phyloP scores from a whole-genome alignment of 1,284 basidiomycete species.

The Cystobasidium slooffiae region DNA sequence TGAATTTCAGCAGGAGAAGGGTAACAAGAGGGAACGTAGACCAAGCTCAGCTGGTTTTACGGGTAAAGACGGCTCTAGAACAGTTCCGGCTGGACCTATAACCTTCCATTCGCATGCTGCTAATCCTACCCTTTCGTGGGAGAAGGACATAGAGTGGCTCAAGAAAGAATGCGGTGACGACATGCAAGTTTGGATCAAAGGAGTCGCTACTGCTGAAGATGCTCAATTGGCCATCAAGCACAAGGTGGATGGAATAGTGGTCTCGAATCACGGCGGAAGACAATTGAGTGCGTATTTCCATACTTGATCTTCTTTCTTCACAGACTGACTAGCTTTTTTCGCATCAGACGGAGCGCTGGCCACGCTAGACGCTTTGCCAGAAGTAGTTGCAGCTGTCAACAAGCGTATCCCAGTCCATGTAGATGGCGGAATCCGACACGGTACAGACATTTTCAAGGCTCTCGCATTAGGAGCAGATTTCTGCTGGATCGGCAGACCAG shows the following conservation, averaged over 20 bases:
- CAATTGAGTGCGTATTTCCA: slow-evolving; percentile 43
- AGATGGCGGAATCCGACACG: slow-evolving; percentile 65
- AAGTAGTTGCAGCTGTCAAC: slow-evolving; percentile 52
- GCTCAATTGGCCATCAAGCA: slow-evolving; percentile 60
- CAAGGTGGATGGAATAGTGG: slow-evolving; percentile 57
- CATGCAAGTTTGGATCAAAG: slow-evolving; percentile 56
- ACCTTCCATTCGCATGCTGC: slow-evolving; percentile 44
- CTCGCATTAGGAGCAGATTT: slow-evolving; percentile 63
- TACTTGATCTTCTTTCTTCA: not conserved
- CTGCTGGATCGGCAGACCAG: slow-evolving; percentile 44
- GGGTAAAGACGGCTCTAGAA: slow-evolving; percentile 18
- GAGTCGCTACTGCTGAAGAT: slow-evolving; percentile 65
- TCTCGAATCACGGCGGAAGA: slow-evolving; percentile 60
- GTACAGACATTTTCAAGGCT: slow-evolving; percentile 90
- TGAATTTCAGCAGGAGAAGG: slow-evolving; percentile 33
- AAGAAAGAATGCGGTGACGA: slow-evolving; percentile 44
- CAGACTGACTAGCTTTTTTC: not conserved
- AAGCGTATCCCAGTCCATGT: slow-evolving; percentile 53
- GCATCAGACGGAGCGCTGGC: slow-evolving; percentile 56
- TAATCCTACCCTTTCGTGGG: slow-evolving; percentile 43
- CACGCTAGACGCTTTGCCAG: slow-evolving; percentile 56
- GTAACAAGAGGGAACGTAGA: slow-evolving; percentile 12
- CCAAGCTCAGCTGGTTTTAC: slow-evolving; percentile 35
- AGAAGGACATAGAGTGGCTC: slow-evolving; percentile 43
- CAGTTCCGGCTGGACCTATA: slow-evolving; percentile 23